Percentiles rank a stretch among this genome's conserved stretches.
These are phyloP conservation scores for Leucocoprinus birnbaumii DNA, from an alignment of 768 basidiomycete genomes.

Conservation along the genomic window DNA sequence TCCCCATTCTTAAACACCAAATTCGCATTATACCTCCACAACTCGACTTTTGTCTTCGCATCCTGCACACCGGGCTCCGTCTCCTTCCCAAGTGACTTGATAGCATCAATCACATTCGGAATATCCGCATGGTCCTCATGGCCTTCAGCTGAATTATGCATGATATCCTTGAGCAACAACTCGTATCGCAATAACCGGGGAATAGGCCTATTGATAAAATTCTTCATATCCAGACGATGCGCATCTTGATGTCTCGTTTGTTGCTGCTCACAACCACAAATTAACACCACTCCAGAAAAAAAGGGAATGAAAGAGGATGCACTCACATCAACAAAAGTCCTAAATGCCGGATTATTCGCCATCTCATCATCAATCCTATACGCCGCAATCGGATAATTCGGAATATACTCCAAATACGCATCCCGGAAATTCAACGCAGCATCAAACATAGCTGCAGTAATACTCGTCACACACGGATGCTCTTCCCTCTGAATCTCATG, in stretches of 20 bases:
- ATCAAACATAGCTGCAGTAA: conserved; percentile 85
- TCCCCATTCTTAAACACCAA: conserved; percentile 81
- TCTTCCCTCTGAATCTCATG: conserved; percentile 88
- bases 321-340: conserved; percentile 72
- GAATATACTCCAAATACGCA: conserved; percentile 89
- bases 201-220: conserved; percentile 90
- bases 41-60: conserved; percentile 85
- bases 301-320: conserved; percentile 29
- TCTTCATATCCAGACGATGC: conserved; percentile 86
- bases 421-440: conserved; percentile 92
- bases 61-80: conserved; percentile 86
- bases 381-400: conserved; percentile 89
- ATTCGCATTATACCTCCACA: conserved; percentile 84
- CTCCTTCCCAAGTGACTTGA: conserved; percentile 84
- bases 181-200: conserved; percentile 88
- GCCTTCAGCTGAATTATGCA: conserved; percentile 67
- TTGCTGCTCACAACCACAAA: not conserved
- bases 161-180: conserved; percentile 75
- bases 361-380: conserved; percentile 88
- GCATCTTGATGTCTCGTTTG: conserved; percentile 63
- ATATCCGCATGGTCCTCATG: conserved; percentile 85
- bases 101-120: conserved; percentile 82
- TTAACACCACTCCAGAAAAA: not conserved
- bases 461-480: conserved; percentile 71
- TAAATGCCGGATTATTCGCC: conserved; percentile 78